Percentiles rank a stretch among this genome's conserved stretches.
These are phyloP conservation scores for Isatis tinctoria DNA, from an alignment of 345 rosid species.

Conservation along the genomic window DNA sequence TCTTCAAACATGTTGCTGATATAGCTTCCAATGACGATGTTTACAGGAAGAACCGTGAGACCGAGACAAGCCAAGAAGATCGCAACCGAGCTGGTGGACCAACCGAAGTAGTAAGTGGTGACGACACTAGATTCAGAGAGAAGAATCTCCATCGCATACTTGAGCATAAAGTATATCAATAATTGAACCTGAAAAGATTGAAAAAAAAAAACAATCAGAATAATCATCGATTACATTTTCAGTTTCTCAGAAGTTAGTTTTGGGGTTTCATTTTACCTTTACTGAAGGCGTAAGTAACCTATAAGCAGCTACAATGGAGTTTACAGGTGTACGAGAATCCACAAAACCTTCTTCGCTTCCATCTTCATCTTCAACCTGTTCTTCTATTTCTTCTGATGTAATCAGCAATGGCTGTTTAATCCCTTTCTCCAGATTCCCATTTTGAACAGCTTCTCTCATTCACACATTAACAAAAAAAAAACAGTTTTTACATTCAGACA, in stretches of 20 bases:
- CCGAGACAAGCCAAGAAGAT: slow-evolving; percentile 86
- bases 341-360: slow-evolving; percentile 58
- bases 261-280: slow-evolving; percentile 42
- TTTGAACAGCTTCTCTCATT: slow-evolving; percentile 46
- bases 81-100: slow-evolving; percentile 82
- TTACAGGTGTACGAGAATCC: slow-evolving; percentile 55
- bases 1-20: slow-evolving; percentile 98
- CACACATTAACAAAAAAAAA: neutral
- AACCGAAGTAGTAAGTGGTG: slow-evolving; percentile 73
- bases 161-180: slow-evolving; percentile 94
- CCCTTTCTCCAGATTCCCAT: slow-evolving; percentile 67
- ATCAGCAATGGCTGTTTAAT: slow-evolving; percentile 61
- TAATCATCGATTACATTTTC: neutral
- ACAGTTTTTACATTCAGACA: neutral
- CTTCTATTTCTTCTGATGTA: slow-evolving; percentile 49
- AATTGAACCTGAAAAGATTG: slow-evolving; percentile 73
- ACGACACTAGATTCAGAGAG: slow-evolving; percentile 93
- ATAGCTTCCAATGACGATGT: slow-evolving; percentile 83
- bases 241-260: neutral
- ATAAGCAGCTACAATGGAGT: slow-evolving; percentile 70
- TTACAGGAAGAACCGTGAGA: slow-evolving; percentile 92
- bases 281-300: slow-evolving; percentile 89
- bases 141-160: slow-evolving; percentile 89
- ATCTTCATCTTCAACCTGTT: slow-evolving; percentile 58
- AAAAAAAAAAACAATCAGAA: neutral